Base-by-base conservation (phyloP, 2,329 filamentous ascomycete species). In the Aspergillus fumigatus region DNA sequence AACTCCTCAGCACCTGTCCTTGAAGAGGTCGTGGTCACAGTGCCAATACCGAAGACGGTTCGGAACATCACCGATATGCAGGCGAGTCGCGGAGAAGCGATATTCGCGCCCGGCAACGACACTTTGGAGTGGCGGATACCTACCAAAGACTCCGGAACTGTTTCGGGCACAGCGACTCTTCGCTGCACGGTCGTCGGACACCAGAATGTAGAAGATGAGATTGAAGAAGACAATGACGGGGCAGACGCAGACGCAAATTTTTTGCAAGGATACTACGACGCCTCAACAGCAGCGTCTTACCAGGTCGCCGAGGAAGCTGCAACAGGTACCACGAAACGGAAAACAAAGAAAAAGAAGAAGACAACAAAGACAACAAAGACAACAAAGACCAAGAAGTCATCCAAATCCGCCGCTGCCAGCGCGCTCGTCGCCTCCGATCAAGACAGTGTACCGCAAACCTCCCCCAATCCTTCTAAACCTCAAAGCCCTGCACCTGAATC, bases 11-110 rank as follows among this genome's bases (percentile, higher is more conserved):
- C 82, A 4, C 87, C 87, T 0, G 70, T 80, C 8, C 74, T 97
- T 25, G 90, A 96, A 65, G 89, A 94, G 56, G 77, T 97, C 29
- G 80, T 83, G 2, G 85, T 97, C 26, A 86, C 85, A 1, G 83
- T 97, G 8, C 92, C 92, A 1, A 81, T 97, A 10, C 90, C 93
- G 3, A 76, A 84, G 3, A 84, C 85, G 26, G 91, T 97, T 51
- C 86, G 90, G 56, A 96, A 92, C 69, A 79, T 97, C 17, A 86
- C 86, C 4, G 92, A 97, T 67, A 82, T 97, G 54, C 84, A 90
- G 55, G 84, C 92, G 2, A 89, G 86, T 63, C 86, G 85, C 62
- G 93, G 92, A 38, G 93, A 97, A 63, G 92, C 91, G 2, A 86
- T 83, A 55, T 97, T 92, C 75, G 88, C 84, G 53, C 85, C 88